A percentile compares a stretch with the other conserved stretches of the same genome.
Conservation (phyloP, 129 eudicot species). For the Flaveria trinervia region DNA sequence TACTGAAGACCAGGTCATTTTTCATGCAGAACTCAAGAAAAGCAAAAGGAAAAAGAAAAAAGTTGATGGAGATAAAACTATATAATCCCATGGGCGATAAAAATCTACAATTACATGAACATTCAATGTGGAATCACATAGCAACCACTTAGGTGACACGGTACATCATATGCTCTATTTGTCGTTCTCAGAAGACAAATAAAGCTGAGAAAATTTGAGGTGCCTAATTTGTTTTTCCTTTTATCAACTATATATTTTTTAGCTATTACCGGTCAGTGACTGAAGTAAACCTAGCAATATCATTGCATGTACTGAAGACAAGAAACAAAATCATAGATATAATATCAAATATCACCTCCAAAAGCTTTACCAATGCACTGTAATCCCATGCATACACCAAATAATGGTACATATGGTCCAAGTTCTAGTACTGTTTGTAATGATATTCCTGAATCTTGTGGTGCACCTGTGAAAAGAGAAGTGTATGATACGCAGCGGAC, state of each 20-base stretch:
- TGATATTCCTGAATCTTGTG: constrained; percentile 91
- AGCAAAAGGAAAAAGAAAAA: too few relatives aligned
- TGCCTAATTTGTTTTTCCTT: too few relatives aligned
- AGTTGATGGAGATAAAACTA: not conserved
- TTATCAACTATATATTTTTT: too few relatives aligned
- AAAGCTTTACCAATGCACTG: constrained; percentile 98
- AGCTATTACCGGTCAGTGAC: not conserved
- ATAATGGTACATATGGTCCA: constrained; percentile 80
- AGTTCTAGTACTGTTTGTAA: constrained; percentile 75
- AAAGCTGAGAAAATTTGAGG: too few relatives aligned
- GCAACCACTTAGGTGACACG: too few relatives aligned
- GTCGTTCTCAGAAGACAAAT: too few relatives aligned
- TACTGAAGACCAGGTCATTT: not conserved
- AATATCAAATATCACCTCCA: constrained; percentile 54
- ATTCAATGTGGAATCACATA: too few relatives aligned
- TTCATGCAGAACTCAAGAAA: not conserved
- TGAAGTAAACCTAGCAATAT: not conserved
- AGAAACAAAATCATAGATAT: not conserved
- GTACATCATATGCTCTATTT: too few relatives aligned
- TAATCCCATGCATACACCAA: constrained; percentile 97
- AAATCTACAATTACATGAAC: too few relatives aligned
- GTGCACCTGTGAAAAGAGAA: constrained; percentile 45
- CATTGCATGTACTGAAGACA: constrained; percentile 6
- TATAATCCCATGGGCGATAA: not conserved
- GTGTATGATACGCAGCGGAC: not conserved